Evolutionary conservation across 2,329 filamentous ascomycete genomes (phyloP).

Genomic region (Penicillium glabrum): DNA sequence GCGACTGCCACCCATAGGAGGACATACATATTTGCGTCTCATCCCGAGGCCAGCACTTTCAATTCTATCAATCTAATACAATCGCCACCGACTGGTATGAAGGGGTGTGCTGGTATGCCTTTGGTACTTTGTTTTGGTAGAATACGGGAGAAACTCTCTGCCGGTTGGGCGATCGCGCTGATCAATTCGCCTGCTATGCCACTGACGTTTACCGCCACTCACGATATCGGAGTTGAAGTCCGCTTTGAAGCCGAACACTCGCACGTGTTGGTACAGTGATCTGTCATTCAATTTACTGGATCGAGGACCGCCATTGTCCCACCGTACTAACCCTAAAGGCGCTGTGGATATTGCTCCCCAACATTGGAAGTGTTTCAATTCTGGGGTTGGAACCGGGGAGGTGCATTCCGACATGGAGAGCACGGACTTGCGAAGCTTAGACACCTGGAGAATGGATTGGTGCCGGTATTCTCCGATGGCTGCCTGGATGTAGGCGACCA

Average conservation of each 20-base stretch:
- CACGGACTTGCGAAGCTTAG: slow-evolving; percentile 80
- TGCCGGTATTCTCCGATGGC: slow-evolving; percentile 27
- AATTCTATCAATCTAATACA: background rate
- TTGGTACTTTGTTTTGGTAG: background rate
- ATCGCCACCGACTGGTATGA: background rate
- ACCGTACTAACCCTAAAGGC: too few species aligned
- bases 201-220: slow-evolving; percentile 2
- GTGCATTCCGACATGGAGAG: slow-evolving; percentile 61
- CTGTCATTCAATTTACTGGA: too few species aligned
- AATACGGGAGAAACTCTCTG: slow-evolving; percentile 1
- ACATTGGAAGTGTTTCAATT: slow-evolving; percentile 55
- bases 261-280: background rate
- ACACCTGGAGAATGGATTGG: slow-evolving; percentile 79
- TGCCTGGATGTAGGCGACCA: slow-evolving; percentile 76
- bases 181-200: slow-evolving; percentile 1
- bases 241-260: slow-evolving; percentile 4
- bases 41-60: too few species aligned
- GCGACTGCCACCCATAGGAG: background rate
- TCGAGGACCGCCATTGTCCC: too few species aligned
- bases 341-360: too few species aligned
- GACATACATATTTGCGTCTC: too few species aligned
- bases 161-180: slow-evolving; percentile 8
- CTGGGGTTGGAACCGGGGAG: slow-evolving; percentile 76
- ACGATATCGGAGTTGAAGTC: background rate
- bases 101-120: background rate